Evolutionary conservation across 2,329 filamentous ascomycete genomes (phyloP), one percentile per base, ranked within the genome.

Genomic region (Colletotrichum melonis): DNA sequence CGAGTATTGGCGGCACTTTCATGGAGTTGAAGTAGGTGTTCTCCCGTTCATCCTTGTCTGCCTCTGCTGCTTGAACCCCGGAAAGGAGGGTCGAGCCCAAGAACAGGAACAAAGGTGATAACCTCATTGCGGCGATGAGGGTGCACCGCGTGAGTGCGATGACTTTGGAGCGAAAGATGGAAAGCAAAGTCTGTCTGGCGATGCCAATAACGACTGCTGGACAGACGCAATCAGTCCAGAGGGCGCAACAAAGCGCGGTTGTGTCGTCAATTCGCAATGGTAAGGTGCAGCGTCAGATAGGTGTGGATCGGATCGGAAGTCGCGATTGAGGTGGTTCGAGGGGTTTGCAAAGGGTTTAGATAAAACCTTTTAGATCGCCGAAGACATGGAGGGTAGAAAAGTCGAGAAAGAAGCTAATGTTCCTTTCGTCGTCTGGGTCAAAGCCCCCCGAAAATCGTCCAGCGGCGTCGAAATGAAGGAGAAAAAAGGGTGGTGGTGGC

Each of bases 11-110:
- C 46, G 93, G 92, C 49, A 95, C 92, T 52, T 85, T 86, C 78
- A 92, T 86, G 75, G 86, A 89, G 79, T 94, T 92, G 84, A 94
- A 94, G 54, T 84, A 85, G 35, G 92, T 93, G 74, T 81, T 82
- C 75, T 66, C 71, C 26, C 71, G 67, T 7, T 86, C 82, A 38
- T 79, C 63, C 79, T 79, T 42, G 78, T 78, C 68, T 84, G 82
- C 11, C 84, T 81, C 49, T 83, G 84, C 11, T 81, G 82, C 32
- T 59, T 86, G 81, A 54, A 84, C 83, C 60, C 81, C 79, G 63
- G 84, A 84, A 59, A 86, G 76, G 62, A 82, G 80, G 65, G 83
- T 82, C 42, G 83, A 83, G 81, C 86, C 84, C 72, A 90, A 81
- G 64, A 90, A 79, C 76, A 88, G 80, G 73, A 87, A 80, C 67